These are phyloP conservation scores for Trypanosoma congolense DNA, from an alignment of 208 protist species.

Conservation along the genomic window DNA sequence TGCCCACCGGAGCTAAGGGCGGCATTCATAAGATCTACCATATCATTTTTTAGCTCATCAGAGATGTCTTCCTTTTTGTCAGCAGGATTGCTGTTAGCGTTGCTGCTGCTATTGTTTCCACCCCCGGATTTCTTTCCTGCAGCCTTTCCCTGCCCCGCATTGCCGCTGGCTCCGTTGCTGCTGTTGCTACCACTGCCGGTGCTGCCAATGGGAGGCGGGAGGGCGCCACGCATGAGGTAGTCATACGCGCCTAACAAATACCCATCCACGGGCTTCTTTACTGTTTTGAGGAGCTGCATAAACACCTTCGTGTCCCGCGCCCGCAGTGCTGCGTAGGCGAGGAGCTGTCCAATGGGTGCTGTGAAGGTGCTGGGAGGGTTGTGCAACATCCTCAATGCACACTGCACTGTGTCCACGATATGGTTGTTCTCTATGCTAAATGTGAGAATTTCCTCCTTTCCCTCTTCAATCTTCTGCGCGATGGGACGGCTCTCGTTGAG, in stretches of 20 bases:
- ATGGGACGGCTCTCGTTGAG: slow-evolving; percentile 79
- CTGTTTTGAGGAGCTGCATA: slow-evolving; percentile 86
- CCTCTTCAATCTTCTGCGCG: slow-evolving; percentile 73
- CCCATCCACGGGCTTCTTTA: slow-evolving; percentile 84
- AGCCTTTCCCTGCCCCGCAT: not conserved
- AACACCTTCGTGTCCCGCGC: slow-evolving; percentile 73
- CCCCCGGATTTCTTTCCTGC: slow-evolving; percentile 27
- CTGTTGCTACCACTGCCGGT: not conserved
- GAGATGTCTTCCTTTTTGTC: slow-evolving; percentile 64
- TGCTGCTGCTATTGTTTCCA: slow-evolving; percentile 24
- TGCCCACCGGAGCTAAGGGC: slow-evolving; percentile 84
- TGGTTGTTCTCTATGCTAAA: slow-evolving; percentile 74
- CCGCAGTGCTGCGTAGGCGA: slow-evolving; percentile 77
- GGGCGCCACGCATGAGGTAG: slow-evolving; percentile 63
- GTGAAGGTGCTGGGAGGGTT: slow-evolving; percentile 61
- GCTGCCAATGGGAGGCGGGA: slow-evolving; percentile 15
- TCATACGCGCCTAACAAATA: slow-evolving; percentile 81
- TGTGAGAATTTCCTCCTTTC: slow-evolving; percentile 57
- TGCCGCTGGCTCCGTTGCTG: slow-evolving; percentile 6
- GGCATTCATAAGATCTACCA: slow-evolving; percentile 86
- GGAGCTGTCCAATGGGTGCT: slow-evolving; percentile 64
- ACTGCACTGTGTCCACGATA: slow-evolving; percentile 85
- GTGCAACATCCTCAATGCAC: slow-evolving; percentile 83
- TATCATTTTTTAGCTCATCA: slow-evolving; percentile 65
- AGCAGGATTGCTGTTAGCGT: not conserved